Evolutionary conservation across 805 yeast species (phyloP), one percentile per base, ranked within the genome.

Genomic region (Yarrowia divulgata): DNA sequence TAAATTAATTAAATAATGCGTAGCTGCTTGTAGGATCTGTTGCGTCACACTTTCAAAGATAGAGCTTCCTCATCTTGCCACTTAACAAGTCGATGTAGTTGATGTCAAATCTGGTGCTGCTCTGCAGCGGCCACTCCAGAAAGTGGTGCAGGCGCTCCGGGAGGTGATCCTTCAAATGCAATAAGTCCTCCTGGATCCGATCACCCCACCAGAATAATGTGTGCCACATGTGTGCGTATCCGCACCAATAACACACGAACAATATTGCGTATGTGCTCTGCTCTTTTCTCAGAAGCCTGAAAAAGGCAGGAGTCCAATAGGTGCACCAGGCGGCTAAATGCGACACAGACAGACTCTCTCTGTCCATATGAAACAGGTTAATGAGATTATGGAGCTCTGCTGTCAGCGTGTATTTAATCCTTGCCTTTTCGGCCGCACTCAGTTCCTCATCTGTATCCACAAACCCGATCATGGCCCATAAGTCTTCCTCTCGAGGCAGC

Each of bases 141-240:
- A 60, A 60, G 8, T 60, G 49, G 29, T 45, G 66, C 42, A 60
- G 40, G 1, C 42, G 42, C 6, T 43, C 49, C 3, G 66, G 66
- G 18, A 60, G 32, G 13, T 43, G 18, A 8, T 43, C 52, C 40
- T 34, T 45, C 42, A 60, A 19, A 34, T 60, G 32, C 42, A 43
- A 16, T 37, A 60, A 12, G 18, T 60, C 66, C n/a, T 43, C 66
- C 13, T 43, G 50, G 19, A 60, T 43, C 8, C 66, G 50, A 40
- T 60, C 66, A 2, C 45, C 42, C 66, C 66, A 60, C 66, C 66
- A 60, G 35, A 43, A 45, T 0, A 60, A 19, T 7, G 45, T 39
- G 16, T 60, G 66, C 66, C 66, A 60, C 52, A 60, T 43, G 42
- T 60, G 66, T 0, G 50, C 49, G 9, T 60, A 60, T 8, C 52